These are phyloP conservation scores for Agaricus subrufescens DNA, from an alignment of 768 basidiomycete genomes.

Conservation along the genomic window DNA sequence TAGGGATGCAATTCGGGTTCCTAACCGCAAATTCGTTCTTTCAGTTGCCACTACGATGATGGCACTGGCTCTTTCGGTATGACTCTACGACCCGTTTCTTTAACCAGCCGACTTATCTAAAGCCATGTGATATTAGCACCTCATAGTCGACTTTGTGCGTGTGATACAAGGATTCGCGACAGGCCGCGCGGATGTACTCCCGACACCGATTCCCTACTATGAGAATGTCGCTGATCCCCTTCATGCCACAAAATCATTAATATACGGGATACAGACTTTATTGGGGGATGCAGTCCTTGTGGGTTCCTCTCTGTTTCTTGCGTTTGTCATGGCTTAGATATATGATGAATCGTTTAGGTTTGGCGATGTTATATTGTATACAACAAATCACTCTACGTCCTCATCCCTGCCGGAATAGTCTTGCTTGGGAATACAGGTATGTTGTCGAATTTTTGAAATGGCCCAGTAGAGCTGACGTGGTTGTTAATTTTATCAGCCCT, in stretches of 20 bases:
- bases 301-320: neutral
- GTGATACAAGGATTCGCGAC: neutral
- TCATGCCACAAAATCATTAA: neutral
- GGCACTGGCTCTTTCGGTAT: neutral
- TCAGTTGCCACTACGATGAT: constrained; percentile 1
- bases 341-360: neutral
- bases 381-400: neutral
- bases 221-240: neutral
- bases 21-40: constrained; percentile 3
- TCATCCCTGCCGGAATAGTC: neutral
- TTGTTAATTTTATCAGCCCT: neutral
- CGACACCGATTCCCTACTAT: constrained; percentile 1
- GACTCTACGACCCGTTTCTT: neutral
- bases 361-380: constrained; percentile 4
- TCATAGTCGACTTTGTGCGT: neutral
- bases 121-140: neutral
- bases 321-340: neutral
- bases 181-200: neutral
- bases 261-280: constrained; percentile 1
- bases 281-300: constrained; percentile 3
- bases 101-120: no score
- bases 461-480: neutral
- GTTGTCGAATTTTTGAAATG: neutral
- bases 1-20: neutral
- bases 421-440: neutral